Evolutionary conservation across 2,329 filamentous ascomycete genomes (phyloP), one percentile per base, ranked within the genome.

Genomic region (Gyromitra esculenta): DNA sequence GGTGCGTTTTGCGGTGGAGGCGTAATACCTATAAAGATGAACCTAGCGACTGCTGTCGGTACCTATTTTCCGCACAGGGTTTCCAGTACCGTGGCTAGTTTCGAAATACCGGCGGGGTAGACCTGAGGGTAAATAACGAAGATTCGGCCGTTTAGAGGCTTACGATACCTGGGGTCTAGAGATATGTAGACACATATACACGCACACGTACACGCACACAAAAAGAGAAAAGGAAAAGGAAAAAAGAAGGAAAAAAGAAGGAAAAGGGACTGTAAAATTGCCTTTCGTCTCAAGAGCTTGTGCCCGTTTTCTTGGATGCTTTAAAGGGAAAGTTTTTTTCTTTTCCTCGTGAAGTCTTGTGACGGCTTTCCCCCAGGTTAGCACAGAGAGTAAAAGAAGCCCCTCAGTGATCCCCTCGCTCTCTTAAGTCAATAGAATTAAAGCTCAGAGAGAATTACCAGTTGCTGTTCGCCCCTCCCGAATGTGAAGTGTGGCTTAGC

Each of bases 11-110:
- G 18, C 57, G n/a, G 48, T 15, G 52, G 9, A 60, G 41, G 39
- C 25, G 66, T 41, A 50, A 60, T 57, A 60, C 56, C 43, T 25
- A n/a, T 31, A 25, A 31, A 5, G 5, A 31, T 62, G n/a, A 41
- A 68, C 56, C 45, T 67, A 74, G 43, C n/a, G 56, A 45, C 56
- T n/a, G 37, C n/a, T 74, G 41, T 57, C 25, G n/a, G 54, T 65
- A 25, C n/a, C 39, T 48, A 15, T 73, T n/a, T 52, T 56, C 41
- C 15, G 6, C 18, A 43, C 41, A 70, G 57, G 25, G 6, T 70
- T 41, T 35, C 52, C 50, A 73, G 63, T 67, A 67, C 43, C 54
- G 45, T 73, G 54, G 21, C 39, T 63, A 63, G 45, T 35, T 43
- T 54, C 21, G 21, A 37, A 11, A 52, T 62, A 50, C 41, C 54